Evolutionary conservation across 1,284 basidiomycete genomes (phyloP).

Genomic region (Leccinum solheimii): DNA sequence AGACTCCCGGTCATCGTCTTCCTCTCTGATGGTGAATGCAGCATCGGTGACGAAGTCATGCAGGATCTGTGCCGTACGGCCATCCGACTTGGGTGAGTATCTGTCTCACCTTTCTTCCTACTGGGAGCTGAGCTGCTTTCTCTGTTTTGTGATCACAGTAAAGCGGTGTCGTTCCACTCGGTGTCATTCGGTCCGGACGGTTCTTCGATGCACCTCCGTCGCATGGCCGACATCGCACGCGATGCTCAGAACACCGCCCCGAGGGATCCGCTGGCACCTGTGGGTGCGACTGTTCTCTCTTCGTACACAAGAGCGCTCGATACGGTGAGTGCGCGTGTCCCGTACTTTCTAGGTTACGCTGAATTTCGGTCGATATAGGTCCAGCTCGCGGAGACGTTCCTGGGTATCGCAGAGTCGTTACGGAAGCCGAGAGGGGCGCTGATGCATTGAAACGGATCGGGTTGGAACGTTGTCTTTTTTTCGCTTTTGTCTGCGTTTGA

Average conservation of each 20-base stretch:
- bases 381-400: slow-evolving; percentile 58
- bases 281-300: slow-evolving; percentile 42
- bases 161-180: slow-evolving; percentile 58
- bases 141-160: slow-evolving; percentile 35
- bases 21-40: slow-evolving; percentile 59
- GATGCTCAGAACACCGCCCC: slow-evolving; percentile 52
- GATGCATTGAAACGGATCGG: slow-evolving; percentile 31
- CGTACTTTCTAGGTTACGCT: not conserved
- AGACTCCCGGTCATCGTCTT: slow-evolving; percentile 65
- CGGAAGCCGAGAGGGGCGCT: slow-evolving; percentile 54
- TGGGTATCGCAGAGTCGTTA: slow-evolving; percentile 61
- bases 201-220: slow-evolving; percentile 38
- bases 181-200: slow-evolving; percentile 54
- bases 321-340: slow-evolving; percentile 41
- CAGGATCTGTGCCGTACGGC: slow-evolving; percentile 49
- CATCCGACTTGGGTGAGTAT: slow-evolving; percentile 47
- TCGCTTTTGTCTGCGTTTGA: not conserved
- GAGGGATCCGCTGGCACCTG: slow-evolving; percentile 43
- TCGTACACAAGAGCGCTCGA: slow-evolving; percentile 56
- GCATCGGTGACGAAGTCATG: slow-evolving; percentile 41
- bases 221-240: slow-evolving; percentile 55
- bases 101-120: not conserved
- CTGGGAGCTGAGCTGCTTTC: not conserved
- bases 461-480: not conserved
- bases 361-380: slow-evolving; percentile 37